Evolutionary conservation across 225 moss, liverwort and hornwort genomes (phyloP), one percentile per base, ranked within the genome.

Genomic region (Physcomitrellopsis africana): DNA sequence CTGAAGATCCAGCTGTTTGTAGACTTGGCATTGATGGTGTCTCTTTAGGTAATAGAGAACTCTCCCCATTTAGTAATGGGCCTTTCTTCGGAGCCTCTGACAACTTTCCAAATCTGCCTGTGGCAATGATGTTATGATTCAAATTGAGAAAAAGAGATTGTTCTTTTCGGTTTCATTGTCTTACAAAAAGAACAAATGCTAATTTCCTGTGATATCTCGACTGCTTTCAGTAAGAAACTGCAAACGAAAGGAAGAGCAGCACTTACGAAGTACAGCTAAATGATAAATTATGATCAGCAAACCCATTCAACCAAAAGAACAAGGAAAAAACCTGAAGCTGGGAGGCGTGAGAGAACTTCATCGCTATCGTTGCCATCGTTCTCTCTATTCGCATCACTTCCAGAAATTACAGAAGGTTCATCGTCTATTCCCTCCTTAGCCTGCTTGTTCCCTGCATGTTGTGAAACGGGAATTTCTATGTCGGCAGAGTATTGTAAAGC

Each of bases 351-450:
- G 47, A 69, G 69, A 44, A 78, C 75, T 69, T 83, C 80, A 27
- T 76, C 84, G 61, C 75, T 80, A 44, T 51, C 74, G 71, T 69
- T 82, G 62, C 67, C 70, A 71, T 84, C 87, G 64, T 80, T 68
- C 66, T 85, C 87, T 77, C 80, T 64, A 60, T 87, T 84, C 54
- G 77, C 75, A 64, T 83, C 85, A 74, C 88, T 86, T 76, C 80
- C 85, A 69, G 83, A 89, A 52, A 81, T 85, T 41, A 79, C 43
- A 17, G 79, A 81, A 32, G 76, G 73, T 76, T 83, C 81, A 15
- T 79, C 81, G 57, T 79, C 76, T 65, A 64, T 24, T 65, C 70
- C 78, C 70, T 81, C 82, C 78, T 83, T 83, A 53, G 76, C 45
- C 70, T 83, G 73, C 72, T 67, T 86, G 26, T 43, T 69, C 53